Evolutionary conservation across 495 filamentous ascomycete genomes (phyloP).

Genomic region (Friedmanniomyces simplex): DNA sequence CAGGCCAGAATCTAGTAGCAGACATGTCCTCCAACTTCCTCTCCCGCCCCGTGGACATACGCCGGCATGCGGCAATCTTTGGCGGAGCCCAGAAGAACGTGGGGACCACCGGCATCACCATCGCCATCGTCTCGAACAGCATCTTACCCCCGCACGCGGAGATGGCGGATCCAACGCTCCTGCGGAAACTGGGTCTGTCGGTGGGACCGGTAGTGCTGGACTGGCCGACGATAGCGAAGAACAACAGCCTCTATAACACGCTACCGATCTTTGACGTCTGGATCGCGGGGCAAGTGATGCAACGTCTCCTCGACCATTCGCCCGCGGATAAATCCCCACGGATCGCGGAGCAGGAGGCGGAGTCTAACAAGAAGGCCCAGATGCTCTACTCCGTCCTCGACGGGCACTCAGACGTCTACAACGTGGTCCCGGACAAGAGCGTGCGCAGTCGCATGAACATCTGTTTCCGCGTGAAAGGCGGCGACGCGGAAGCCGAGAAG

Average conservation of each 20-base stretch:
- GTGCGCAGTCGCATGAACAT: slow-evolving; percentile 84
- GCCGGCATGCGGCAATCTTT: slow-evolving; percentile 62
- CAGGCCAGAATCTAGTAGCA: slow-evolving; percentile 53
- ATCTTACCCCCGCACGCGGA: slow-evolving; percentile 54
- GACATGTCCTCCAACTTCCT: slow-evolving; percentile 83
- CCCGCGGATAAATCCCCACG: slow-evolving; percentile 39
- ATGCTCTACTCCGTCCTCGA: slow-evolving; percentile 68
- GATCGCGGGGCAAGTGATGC: slow-evolving; percentile 77
- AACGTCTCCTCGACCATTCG: slow-evolving; percentile 46
- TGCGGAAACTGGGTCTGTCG: slow-evolving; percentile 66
- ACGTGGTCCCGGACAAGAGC: slow-evolving; percentile 59
- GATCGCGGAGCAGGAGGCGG: slow-evolving; percentile 57
- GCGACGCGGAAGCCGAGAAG: slow-evolving; percentile 58
- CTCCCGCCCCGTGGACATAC: slow-evolving; percentile 53
- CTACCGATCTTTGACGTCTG: slow-evolving; percentile 89
- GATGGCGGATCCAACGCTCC: slow-evolving; percentile 48
- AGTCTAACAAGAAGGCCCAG: slow-evolving; percentile 60
- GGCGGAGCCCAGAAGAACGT: slow-evolving; percentile 88
- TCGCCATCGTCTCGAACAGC: slow-evolving; percentile 67
- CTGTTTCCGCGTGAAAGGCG: slow-evolving; percentile 67
- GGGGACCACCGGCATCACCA: slow-evolving; percentile 73
- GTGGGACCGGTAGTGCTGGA: slow-evolving; percentile 67
- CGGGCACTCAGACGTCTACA: slow-evolving; percentile 55
- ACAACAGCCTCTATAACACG: slow-evolving; percentile 89
- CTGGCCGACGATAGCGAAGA: slow-evolving; percentile 72